phyloP scores from a whole-genome alignment of 495 filamentous ascomycete species.

The Penicilliopsis zonata region DNA sequence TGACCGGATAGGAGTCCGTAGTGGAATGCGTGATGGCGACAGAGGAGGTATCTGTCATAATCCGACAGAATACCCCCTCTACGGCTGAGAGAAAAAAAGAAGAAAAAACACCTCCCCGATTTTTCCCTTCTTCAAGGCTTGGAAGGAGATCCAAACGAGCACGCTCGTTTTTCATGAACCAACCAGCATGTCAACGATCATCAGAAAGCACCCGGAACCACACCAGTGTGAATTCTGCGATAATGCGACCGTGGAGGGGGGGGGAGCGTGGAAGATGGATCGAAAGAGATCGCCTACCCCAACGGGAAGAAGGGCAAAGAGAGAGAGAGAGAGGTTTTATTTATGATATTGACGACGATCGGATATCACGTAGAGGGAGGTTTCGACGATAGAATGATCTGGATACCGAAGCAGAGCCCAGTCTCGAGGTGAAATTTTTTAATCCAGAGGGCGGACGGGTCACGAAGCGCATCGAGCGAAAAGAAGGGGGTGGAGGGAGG shows the following conservation, averaged over 20 bases:
- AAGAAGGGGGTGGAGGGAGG: constrained; percentile 11
- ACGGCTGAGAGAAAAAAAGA: constrained; percentile 20
- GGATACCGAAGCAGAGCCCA: too few relatives aligned
- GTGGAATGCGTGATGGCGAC: constrained; percentile 50
- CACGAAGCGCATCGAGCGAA: constrained; percentile 6
- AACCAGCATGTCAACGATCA: constrained; percentile 24
- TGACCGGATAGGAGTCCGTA: constrained; percentile 52
- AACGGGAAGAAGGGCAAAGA: constrained; percentile 13
- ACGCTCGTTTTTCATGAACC: constrained; percentile 15
- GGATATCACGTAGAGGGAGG: too few relatives aligned
- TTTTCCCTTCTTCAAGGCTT: neutral
- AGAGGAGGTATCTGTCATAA: constrained; percentile 82
- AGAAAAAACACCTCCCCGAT: too few relatives aligned
- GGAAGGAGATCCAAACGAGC: neutral
- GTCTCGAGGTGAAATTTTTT: too few relatives aligned
- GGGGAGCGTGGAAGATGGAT: constrained; percentile 13
- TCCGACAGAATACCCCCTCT: constrained; percentile 58
- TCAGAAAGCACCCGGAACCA: constrained; percentile 1
- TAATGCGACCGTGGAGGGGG: constrained; percentile 6
- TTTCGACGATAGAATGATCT: too few relatives aligned
- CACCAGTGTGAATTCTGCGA: neutral
- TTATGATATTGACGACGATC: too few relatives aligned
- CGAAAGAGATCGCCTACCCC: constrained; percentile 17
- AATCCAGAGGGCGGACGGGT: too few relatives aligned
- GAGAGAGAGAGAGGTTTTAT: too few relatives aligned